These are phyloP conservation scores for Drechslera avenae DNA, from an alignment of 2,329 filamentous ascomycete genomes.

Conservation along the genomic window DNA sequence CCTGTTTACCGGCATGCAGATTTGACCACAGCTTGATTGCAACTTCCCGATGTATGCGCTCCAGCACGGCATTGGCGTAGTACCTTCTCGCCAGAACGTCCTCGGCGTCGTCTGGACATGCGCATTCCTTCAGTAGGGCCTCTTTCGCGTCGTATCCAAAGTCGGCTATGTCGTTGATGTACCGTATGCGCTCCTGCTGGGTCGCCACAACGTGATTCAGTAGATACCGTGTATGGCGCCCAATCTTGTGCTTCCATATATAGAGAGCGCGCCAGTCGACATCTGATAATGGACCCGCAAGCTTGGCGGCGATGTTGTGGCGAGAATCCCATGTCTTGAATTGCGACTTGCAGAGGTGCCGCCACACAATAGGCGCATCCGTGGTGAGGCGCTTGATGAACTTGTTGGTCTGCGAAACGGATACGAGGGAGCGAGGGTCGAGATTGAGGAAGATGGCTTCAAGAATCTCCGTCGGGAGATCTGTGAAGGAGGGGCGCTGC, in stretches of 20 bases:
- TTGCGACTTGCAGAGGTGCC: slow-evolving; percentile 68
- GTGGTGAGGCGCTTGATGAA: slow-evolving; percentile 69
- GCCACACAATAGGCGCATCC: slow-evolving; percentile 79
- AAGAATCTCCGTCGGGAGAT: slow-evolving; percentile 82
- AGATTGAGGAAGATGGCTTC: slow-evolving; percentile 74
- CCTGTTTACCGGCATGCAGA: slow-evolving; percentile 56
- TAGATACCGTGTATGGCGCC: slow-evolving; percentile 39
- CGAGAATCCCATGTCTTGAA: slow-evolving; percentile 76
- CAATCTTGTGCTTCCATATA: slow-evolving; percentile 43
- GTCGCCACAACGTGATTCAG: slow-evolving; percentile 73
- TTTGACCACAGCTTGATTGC: slow-evolving; percentile 79
- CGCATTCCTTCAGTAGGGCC: slow-evolving; percentile 70
- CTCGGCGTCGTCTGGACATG: slow-evolving; percentile 62
- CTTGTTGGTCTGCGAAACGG: slow-evolving; percentile 64
- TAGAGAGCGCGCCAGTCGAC: slow-evolving; percentile 73
- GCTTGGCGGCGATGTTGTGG: slow-evolving; percentile 42
- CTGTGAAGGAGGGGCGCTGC: slow-evolving; percentile 29
- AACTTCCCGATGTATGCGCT: slow-evolving; percentile 78
- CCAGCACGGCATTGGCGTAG: slow-evolving; percentile 74
- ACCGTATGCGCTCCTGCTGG: slow-evolving; percentile 70
- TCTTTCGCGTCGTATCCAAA: slow-evolving; percentile 90
- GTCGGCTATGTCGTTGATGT: slow-evolving; percentile 71
- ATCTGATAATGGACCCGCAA: slow-evolving; percentile 55
- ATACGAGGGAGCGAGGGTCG: slow-evolving; percentile 56
- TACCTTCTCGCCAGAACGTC: slow-evolving; percentile 81